Percentiles rank a stretch among this genome's conserved stretches.
Conservation (phyloP, 2,329 filamentous ascomycete species). For the Coniochaeta sp. region DNA sequence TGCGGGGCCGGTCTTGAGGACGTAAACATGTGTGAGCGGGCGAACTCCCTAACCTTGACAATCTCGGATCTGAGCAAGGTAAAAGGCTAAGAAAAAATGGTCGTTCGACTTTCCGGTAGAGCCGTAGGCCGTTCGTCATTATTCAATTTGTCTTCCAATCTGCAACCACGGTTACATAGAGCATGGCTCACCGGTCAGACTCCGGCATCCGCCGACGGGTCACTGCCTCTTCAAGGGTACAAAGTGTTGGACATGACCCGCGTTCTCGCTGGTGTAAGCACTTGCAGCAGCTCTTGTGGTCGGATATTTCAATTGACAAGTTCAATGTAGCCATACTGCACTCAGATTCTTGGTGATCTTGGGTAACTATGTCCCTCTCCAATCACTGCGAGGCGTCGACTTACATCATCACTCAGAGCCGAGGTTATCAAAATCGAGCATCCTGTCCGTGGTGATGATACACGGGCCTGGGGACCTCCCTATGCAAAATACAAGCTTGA, state of each 20-base stretch:
- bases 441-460: slow-evolving; percentile 85
- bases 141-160: background rate
- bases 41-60: background rate
- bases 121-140: background rate
- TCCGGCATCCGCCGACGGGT: slow-evolving; percentile 8
- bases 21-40: background rate
- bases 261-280: slow-evolving; percentile 82
- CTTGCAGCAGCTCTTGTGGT: slow-evolving; percentile 2
- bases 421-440: slow-evolving; percentile 98
- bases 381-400: slow-evolving; percentile 7
- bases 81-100: background rate
- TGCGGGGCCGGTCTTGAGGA: background rate
- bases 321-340: slow-evolving; percentile 75
- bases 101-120: background rate
- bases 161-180: background rate
- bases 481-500: slow-evolving; percentile 70
- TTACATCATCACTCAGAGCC: slow-evolving; percentile 49
- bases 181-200: background rate
- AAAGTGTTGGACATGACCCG: slow-evolving; percentile 94
- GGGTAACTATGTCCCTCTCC: slow-evolving; percentile 55
- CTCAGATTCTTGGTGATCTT: slow-evolving; percentile 91
- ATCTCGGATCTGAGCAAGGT: background rate
- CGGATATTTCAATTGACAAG: background rate
- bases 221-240: slow-evolving; percentile 70
- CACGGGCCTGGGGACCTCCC: slow-evolving; percentile 90